Evolutionary conservation across 2,329 filamentous ascomycete genomes (phyloP), one percentile per base, ranked within the genome.

Genomic region (Annulohypoxylon truncatum): DNA sequence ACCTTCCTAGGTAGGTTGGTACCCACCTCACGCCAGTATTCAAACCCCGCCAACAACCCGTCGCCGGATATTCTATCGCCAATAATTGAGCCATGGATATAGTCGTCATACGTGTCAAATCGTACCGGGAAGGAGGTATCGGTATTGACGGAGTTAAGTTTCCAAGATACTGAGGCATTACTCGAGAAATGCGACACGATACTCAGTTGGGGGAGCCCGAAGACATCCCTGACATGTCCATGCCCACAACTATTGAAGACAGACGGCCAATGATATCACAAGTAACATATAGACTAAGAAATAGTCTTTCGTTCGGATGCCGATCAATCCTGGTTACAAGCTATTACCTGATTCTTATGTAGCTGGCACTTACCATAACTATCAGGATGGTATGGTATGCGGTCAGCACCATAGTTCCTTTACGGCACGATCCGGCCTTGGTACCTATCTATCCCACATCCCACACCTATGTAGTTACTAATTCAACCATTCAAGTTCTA

Each of bases 41-140:
- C 24, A 26, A 26, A 29, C 12, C 22, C 15, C 6, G 31, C 12
- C 7, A n/a, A 20, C 1, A 29, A 26, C 6, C 51, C 35, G 7
- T 28, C 15, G 24, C 38, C 13, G 1, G 7, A 33, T 18, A 15
- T 15, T 47, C 40, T 28, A 35, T 28, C 53, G 40, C 42, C 7
- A 46, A 26, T 33, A 40, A 29, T 35, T 15, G 10, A 6, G 28
- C 26, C 40, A 22, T 47, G 9, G 15, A 12, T 24, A 42, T 35
- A 13, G 5, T 10, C 7, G 24, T 46, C 9, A 6, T 56, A 28
- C 4, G 35, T 22, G 12, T n/a, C 8, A 28, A 44, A 10, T 33
- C 38, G n/a, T 10, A n/a, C 22, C 7, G 28, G 22, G 13, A 13
- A 47, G 64, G 46, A 67, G 50, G 64, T 67, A 64, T 10, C 60